Percentiles rank a stretch among this genome's conserved stretches.
Conservation (phyloP, 306 rosid species). For the Oemleria cerasiformis region DNA sequence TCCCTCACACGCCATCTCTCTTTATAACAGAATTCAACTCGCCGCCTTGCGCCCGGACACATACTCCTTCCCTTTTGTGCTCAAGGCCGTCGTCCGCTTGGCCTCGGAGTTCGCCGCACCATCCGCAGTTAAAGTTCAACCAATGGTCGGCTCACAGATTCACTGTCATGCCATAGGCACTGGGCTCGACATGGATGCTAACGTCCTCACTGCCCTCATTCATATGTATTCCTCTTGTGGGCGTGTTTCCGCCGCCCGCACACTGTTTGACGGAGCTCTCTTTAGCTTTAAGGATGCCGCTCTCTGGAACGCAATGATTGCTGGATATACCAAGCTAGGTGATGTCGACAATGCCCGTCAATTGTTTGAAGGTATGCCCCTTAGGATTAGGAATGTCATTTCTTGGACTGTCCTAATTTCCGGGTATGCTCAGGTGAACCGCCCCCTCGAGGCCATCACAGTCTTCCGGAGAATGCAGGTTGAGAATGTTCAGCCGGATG, state of each 20-base stretch:
- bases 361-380: constrained; percentile 58
- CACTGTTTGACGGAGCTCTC: constrained; percentile 39
- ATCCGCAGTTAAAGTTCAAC: background rate
- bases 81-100: constrained; percentile 44
- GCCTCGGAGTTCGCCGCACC: background rate
- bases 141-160: constrained; percentile 37
- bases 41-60: constrained; percentile 46
- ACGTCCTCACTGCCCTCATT: constrained; percentile 40
- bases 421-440: constrained; percentile 40
- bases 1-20: constrained; percentile 30
- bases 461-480: constrained; percentile 56
- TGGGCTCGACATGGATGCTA: constrained; percentile 35
- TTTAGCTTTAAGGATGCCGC: constrained; percentile 18
- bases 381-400: constrained; percentile 36
- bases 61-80: constrained; percentile 53
- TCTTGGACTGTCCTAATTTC: constrained; percentile 65
- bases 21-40: constrained; percentile 26
- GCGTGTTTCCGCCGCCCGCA: constrained; percentile 42
- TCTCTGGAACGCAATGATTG: constrained; percentile 58
- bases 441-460: constrained; percentile 48
- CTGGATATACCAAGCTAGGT: constrained; percentile 51
- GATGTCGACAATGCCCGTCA: constrained; percentile 43
- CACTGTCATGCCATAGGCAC: constrained; percentile 46
- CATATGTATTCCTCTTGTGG: constrained; percentile 55
- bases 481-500: constrained; percentile 58